Evolutionary conservation across 2,329 filamentous ascomycete genomes (phyloP), one percentile per base, ranked within the genome.

Genomic region (Xylariaceae sp.): DNA sequence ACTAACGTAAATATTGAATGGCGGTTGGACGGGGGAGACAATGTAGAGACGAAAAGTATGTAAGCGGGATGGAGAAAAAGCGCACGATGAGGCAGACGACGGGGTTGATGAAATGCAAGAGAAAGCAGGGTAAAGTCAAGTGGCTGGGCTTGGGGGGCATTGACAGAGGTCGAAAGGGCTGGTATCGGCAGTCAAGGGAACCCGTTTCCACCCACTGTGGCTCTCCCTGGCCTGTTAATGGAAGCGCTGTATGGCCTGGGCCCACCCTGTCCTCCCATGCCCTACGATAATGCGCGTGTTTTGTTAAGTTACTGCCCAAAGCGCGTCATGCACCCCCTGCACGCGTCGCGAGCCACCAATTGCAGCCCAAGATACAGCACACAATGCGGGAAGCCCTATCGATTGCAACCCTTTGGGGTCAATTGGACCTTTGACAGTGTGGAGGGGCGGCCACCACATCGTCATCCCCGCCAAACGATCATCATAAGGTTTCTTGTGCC

Each of bases 361-460:
- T 6, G 22, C 22, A 26, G 22, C 22, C 22, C 22, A 6, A 26
- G 22, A 11, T 26, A 6, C 22, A 26, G 22, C 22, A 11, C 39
- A 43, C 49, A 44, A 39, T 30, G 40, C 39, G 38, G 39, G 24
- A 38, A 22, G 22, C 30, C 37, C 39, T 52, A 50, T 52, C 43
- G 45, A 56, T 53, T 54, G 26, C 29, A 29, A 18, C 40, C 9
- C 38, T 42, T 12, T 16, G 4, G 9, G 18, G 18, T 37, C 35
- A 43, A 55, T 55, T 57, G 53, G 53, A 35, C 47, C 22, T n/a
- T n/a, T n/a, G n/a, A n/a, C n/a, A n/a, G n/a, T n/a, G 22, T 26
- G 44, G 43, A 48, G 43, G 42, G 18, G 22, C 15, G 36, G 43
- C 47, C 43, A 56, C 22, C 48, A 42, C 44, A 55, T 46, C 43